A percentile compares a stretch with the other conserved stretches of the same genome.
Conservation (phyloP, 768 basidiomycete genomes). For the Trametes cubensis region DNA sequence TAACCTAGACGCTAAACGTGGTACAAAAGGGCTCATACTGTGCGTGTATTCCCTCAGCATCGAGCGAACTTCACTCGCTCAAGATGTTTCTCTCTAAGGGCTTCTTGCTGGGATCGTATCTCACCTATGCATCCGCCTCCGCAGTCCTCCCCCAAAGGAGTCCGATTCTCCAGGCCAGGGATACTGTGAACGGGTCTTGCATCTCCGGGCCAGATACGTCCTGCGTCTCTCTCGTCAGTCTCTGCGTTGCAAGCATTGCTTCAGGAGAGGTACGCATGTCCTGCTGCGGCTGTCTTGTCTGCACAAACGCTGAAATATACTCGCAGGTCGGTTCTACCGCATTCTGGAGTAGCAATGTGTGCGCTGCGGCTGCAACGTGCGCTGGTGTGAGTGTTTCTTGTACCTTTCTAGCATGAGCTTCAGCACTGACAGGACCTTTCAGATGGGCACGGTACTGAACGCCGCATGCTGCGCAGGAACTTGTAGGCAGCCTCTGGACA, state of each 20-base stretch:
- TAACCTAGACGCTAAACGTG: too few species aligned
- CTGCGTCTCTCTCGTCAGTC: slow-evolving; percentile 3
- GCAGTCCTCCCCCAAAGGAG: too few species aligned
- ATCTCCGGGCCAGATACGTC: slow-evolving; percentile 1
- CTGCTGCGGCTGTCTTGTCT: too few species aligned
- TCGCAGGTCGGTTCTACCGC: background rate
- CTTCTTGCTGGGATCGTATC: too few species aligned
- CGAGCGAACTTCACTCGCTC: too few species aligned
- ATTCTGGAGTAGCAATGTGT: slow-evolving; percentile 7
- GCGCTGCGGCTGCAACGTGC: slow-evolving; percentile 6
- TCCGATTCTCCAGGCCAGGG: too few species aligned
- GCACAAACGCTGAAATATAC: background rate
- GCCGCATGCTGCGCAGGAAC: slow-evolving; percentile 13
- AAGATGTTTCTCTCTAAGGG: too few species aligned
- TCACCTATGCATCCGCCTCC: too few species aligned
- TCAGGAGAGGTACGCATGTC: too few species aligned
- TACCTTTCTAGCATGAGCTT: background rate
- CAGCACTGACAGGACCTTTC: background rate
- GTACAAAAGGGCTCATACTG: too few species aligned
- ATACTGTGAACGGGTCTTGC: background rate
- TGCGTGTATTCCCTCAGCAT: too few species aligned
- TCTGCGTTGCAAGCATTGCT: background rate
- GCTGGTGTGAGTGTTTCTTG: background rate
- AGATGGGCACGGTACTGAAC: slow-evolving; percentile 6
- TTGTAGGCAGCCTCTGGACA: slow-evolving; percentile 5